phyloP scores from a whole-genome alignment of 805 yeast genomes.

The Candida coquimbonensis region DNA sequence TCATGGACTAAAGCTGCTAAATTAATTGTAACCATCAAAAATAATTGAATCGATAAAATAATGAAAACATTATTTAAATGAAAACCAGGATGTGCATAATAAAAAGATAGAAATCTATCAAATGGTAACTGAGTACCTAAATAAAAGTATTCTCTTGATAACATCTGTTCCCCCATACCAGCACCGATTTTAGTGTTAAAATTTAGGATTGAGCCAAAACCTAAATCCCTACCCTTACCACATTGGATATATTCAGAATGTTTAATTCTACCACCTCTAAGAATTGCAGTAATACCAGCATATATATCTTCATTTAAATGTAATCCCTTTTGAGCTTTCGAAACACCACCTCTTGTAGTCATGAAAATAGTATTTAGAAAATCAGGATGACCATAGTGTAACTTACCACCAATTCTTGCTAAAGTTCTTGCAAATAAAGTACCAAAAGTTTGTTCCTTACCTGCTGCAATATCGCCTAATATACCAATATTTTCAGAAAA shows the following conservation, averaged over 20 bases:
- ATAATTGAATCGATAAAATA: conserved; percentile 59
- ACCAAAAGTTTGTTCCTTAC: conserved; percentile 84
- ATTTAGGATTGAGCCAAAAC: conserved; percentile 75
- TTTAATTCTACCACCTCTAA: conserved; percentile 78
- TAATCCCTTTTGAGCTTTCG: conserved; percentile 77
- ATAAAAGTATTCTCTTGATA: conserved; percentile 75
- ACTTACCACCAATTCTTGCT: conserved; percentile 75
- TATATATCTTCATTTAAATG: conserved; percentile 82
- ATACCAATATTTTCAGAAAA: conserved; percentile 80
- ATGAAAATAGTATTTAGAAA: conserved; percentile 67
- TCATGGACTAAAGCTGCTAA: conserved; percentile 58
- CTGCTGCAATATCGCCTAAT: conserved; percentile 82
- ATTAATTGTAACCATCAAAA: conserved; percentile 50
- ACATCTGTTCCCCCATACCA: conserved; percentile 86
- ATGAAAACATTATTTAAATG: conserved; percentile 75
- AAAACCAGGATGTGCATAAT: conserved; percentile 83
- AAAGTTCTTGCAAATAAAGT: conserved; percentile 76
- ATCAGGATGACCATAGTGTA: conserved; percentile 86
- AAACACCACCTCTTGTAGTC: conserved; percentile 84
- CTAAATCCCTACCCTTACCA: conserved; percentile 83
- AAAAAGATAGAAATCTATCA: conserved; percentile 73
- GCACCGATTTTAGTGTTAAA: conserved; percentile 84
- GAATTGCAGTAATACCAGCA: conserved; percentile 75
- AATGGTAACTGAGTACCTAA: conserved; percentile 70
- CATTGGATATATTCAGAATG: conserved; percentile 82